phyloP scores from a whole-genome alignment of 2,329 filamentous ascomycete species.

The Gyromitra esculenta region DNA sequence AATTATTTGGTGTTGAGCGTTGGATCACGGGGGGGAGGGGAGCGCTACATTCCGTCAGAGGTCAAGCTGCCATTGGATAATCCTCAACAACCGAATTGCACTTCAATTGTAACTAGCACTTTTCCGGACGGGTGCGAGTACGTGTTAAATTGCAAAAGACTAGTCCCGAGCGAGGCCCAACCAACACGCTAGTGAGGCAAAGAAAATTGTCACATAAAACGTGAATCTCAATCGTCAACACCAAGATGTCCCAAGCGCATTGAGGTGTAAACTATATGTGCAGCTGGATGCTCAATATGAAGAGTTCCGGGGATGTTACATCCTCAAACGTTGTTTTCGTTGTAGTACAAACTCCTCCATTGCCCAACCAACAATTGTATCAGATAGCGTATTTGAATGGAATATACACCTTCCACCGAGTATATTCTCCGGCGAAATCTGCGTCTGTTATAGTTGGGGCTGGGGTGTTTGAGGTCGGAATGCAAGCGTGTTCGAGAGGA shows the following conservation, averaged over 20 bases:
- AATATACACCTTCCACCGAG: neutral
- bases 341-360: neutral
- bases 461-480: neutral
- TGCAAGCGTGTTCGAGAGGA: neutral
- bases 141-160: slow-evolving; percentile 31
- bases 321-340: neutral
- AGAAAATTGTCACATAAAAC: slow-evolving; percentile 10
- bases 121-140: slow-evolving; percentile 1
- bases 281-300: neutral
- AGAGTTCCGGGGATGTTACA: neutral
- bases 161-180: slow-evolving; percentile 3
- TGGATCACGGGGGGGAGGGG: neutral
- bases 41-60: neutral
- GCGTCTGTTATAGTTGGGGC: neutral
- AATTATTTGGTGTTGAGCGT: neutral
- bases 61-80: neutral
- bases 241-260: neutral
- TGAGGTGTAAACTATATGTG: neutral
- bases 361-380: neutral
- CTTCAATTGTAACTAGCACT: neutral
- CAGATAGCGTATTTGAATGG: neutral
- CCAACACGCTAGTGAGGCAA: neutral
- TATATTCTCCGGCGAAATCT: neutral
- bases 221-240: neutral
- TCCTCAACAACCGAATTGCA: neutral